These are phyloP conservation scores for Orbilia ellipsospora DNA, from an alignment of 2,329 filamentous ascomycete species.

Conservation along the genomic window DNA sequence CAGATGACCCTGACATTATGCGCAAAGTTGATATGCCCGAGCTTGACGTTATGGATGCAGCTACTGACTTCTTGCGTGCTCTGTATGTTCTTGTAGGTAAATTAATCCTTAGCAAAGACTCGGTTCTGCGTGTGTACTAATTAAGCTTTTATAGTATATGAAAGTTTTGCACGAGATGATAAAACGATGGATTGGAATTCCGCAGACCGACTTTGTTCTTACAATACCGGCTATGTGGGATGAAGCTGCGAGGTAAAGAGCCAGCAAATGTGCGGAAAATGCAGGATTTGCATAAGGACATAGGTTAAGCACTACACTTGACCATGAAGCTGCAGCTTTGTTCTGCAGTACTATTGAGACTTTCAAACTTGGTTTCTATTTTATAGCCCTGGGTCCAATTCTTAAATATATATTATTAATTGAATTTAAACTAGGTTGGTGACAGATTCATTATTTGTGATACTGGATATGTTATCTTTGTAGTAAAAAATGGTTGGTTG, in stretches of 20 bases:
- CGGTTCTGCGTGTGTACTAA: too few species aligned
- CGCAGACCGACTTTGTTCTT: slow-evolving; percentile 76
- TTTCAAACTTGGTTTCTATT: too few species aligned
- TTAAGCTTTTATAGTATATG: too few species aligned
- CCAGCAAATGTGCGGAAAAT: slow-evolving; percentile 24
- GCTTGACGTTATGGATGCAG: slow-evolving; percentile 53
- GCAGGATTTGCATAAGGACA: slow-evolving; percentile 49
- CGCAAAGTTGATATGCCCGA: slow-evolving; percentile 50
- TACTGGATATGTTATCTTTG: slow-evolving; percentile 73
- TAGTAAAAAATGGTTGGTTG: slow-evolving; percentile 69
- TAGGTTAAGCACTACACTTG: slow-evolving; percentile 65
- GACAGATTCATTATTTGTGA: slow-evolving; percentile 68
- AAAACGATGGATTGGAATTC: slow-evolving; percentile 52
- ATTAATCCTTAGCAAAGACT: slow-evolving; percentile 21
- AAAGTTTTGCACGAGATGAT: slow-evolving; percentile 21
- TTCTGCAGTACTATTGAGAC: slow-evolving; percentile 61
- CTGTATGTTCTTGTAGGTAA: slow-evolving; percentile 55
- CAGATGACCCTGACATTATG: slow-evolving; percentile 45
- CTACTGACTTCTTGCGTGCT: slow-evolving; percentile 53
- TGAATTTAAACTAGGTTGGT: slow-evolving; percentile 59
- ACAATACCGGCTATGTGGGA: slow-evolving; percentile 86
- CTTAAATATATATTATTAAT: too few species aligned
- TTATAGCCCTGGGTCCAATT: too few species aligned
- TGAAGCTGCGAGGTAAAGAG: slow-evolving; percentile 64
- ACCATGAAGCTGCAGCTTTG: slow-evolving; percentile 68